These are phyloP conservation scores for Starmerella riodocensis DNA, from an alignment of 805 yeast species.

Conservation along the genomic window DNA sequence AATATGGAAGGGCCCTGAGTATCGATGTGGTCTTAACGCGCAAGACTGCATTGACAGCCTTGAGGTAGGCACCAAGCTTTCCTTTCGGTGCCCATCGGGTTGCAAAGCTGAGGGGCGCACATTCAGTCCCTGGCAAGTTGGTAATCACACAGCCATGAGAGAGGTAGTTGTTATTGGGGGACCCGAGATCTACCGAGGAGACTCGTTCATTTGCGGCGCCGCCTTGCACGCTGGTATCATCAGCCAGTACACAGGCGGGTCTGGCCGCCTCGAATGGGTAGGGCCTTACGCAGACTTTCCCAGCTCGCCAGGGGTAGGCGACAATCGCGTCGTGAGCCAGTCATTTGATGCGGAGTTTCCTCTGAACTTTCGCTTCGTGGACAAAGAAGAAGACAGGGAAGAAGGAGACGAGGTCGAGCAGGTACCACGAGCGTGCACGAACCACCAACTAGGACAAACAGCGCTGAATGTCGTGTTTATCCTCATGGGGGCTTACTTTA, in stretches of 20 bases:
- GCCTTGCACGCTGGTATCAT: constrained; percentile 76
- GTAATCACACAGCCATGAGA: constrained; percentile 53
- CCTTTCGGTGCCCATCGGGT: constrained; percentile 73
- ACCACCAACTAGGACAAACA: too few species aligned
- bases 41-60: constrained; percentile 37
- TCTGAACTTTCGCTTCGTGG: constrained; percentile 47
- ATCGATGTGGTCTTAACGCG: constrained; percentile 62
- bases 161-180: constrained; percentile 69
- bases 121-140: constrained; percentile 63
- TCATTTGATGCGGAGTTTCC: constrained; percentile 64
- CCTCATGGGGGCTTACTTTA: constrained; percentile 28
- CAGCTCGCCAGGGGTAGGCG: constrained; percentile 36
- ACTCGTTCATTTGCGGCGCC: constrained; percentile 79
- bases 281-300: constrained; percentile 43
- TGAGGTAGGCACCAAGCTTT: constrained; percentile 32
- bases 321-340: constrained; percentile 38
- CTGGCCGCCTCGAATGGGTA: constrained; percentile 46
- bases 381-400: constrained; percentile 49
- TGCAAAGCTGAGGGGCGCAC: constrained; percentile 71
- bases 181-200: constrained; percentile 50
- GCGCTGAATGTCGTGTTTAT: constrained; percentile 50
- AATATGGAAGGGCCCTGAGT: constrained; percentile 75
- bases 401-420: too few species aligned
- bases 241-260: constrained; percentile 66
- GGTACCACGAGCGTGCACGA: constrained; percentile 50